Evolutionary conservation across 2,329 filamentous ascomycete genomes (phyloP).

Genomic region (Gaeumannomyces sp.): DNA sequence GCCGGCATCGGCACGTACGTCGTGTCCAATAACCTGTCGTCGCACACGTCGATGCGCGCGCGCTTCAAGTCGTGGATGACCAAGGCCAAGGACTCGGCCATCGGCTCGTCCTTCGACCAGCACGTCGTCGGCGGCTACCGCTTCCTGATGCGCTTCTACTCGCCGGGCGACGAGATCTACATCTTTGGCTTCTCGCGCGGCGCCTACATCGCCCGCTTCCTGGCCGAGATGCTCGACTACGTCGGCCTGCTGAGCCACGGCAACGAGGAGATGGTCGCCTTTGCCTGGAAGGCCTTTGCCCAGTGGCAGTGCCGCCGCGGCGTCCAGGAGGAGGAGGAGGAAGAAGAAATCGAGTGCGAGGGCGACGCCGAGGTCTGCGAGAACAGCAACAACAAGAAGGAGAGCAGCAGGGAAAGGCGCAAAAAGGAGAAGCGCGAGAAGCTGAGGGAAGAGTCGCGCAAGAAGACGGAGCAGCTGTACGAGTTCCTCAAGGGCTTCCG

Average conservation of each 20-base stretch:
- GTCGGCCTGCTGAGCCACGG: slow-evolving; percentile 73
- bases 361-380: not conserved
- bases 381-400: not conserved
- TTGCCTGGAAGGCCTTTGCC: slow-evolving; percentile 77
- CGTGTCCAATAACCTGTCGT: slow-evolving; percentile 47
- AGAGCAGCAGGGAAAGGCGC: not conserved
- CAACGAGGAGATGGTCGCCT: slow-evolving; percentile 79
- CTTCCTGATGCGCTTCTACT: slow-evolving; percentile 70
- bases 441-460: slow-evolving; percentile 10
- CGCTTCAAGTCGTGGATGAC: slow-evolving; percentile 60
- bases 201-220: slow-evolving; percentile 66
- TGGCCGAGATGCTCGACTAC: slow-evolving; percentile 80
- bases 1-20: slow-evolving; percentile 70
- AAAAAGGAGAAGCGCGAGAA: not conserved
- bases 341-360: not conserved
- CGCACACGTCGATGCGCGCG: slow-evolving; percentile 48
- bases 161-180: slow-evolving; percentile 58
- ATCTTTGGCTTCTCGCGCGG: slow-evolving; percentile 71
- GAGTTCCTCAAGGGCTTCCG: slow-evolving; percentile 73
- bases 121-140: slow-evolving; percentile 81
- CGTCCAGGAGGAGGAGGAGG: slow-evolving; percentile 33
- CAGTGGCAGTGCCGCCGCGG: slow-evolving; percentile 61
- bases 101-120: slow-evolving; percentile 74
- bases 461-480: slow-evolving; percentile 57
- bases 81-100: slow-evolving; percentile 71